Evolutionary conservation across 2,329 filamentous ascomycete genomes (phyloP).

Genomic region (Pseudogymnoascus sp.): DNA sequence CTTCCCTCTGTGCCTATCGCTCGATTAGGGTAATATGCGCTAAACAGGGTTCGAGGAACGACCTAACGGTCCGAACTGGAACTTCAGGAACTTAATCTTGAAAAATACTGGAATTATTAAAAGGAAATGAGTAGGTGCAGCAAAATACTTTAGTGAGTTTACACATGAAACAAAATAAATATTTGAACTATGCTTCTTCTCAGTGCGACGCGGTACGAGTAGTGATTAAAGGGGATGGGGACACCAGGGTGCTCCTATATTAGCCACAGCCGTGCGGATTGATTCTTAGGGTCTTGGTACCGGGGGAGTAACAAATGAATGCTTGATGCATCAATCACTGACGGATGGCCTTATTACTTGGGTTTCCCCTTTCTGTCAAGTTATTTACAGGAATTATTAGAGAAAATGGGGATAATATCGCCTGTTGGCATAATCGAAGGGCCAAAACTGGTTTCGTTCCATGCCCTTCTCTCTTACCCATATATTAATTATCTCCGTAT

Average conservation of each 20-base stretch:
- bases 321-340: conserved; percentile 2
- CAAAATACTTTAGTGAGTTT: neutral
- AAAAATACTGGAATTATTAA: neutral
- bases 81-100: conserved; percentile 1
- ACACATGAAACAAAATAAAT: conserved; percentile 2
- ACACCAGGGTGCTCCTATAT: neutral
- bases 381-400: neutral
- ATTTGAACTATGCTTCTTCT: neutral
- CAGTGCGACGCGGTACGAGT: neutral
- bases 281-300: neutral
- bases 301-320: neutral
- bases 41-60: conserved; percentile 6
- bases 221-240: conserved; percentile 8
- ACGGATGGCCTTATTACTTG: neutral
- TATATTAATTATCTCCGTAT: neutral
- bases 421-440: neutral
- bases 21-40: conserved; percentile 4
- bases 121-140: neutral
- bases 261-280: neutral
- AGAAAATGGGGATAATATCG: neutral
- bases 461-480: neutral
- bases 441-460: conserved; percentile 1
- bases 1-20: conserved; percentile 8
- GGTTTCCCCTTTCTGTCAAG: neutral
- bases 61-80: conserved; percentile 1